Evolutionary conservation across 495 filamentous ascomycete genomes (phyloP), one percentile per base, ranked within the genome.

Genomic region (Xylaria bambusicola): DNA sequence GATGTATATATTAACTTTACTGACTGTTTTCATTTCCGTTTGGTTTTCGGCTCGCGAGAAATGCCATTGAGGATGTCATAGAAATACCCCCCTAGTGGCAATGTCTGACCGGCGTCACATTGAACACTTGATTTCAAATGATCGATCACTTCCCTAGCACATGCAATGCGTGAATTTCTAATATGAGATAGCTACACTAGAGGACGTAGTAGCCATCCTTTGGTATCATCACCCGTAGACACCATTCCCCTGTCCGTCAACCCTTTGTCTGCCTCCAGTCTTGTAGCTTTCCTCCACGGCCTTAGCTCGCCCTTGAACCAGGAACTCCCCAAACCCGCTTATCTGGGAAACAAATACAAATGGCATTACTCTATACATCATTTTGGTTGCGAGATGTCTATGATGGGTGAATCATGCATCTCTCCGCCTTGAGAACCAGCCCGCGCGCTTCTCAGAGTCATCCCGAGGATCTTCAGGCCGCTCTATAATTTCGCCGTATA

Each of bases 401-500:
- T 41, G 24, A 20, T 33, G n/a, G 8, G 17, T 15, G 18, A 6
- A 29, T 2, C 4, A 33, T 31, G 38, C 17, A 18, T 3, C n/a
- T 20, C n/a, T n/a, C n/a, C n/a, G n/a, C n/a, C n/a, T n/a, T n/a
- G n/a, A n/a, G n/a, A n/a, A n/a, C n/a, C n/a, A n/a, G n/a, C n/a
- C n/a, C n/a, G n/a, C n/a, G n/a, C n/a, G n/a, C n/a, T n/a, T n/a
- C 18, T 35, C 23, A 8, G 26, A 12, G 13, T 41, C 1, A 46
- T 24, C 31, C n/a, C 31, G 38, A 38, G 60, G 21, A 48, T 49
- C 50, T 8, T 48, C 61, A 7, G 45, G 52, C n/a, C 51, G 41
- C 18, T 66, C 61, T 31, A 61, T 48, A 47, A 65, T 41, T 17
- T 82, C 68, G 6, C 85, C 85, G 59, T 82, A 84, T 56, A 88